Percentiles rank a stretch among this genome's conserved stretches.
Evolutionary conservation across 257 asterid genomes (phyloP).

Genomic region (Rubia yunnanensis): DNA sequence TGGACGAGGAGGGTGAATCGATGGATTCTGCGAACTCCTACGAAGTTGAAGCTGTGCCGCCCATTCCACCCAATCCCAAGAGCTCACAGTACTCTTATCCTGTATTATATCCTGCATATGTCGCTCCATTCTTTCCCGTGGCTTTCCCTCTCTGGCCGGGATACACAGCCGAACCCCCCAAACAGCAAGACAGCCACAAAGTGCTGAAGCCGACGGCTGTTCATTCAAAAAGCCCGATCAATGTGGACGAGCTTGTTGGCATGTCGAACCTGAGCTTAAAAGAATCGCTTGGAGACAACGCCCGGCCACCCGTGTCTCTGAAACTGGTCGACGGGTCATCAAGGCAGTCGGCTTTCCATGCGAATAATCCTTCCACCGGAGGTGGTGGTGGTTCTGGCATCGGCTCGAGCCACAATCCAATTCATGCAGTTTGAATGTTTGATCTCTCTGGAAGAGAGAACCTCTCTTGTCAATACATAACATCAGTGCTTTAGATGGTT

Average conservation of each 20-base stretch:
- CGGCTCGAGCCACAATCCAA: conserved; percentile 62
- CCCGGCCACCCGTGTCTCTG: conserved; percentile 50
- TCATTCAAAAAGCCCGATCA: conserved; percentile 73
- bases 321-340: conserved; percentile 68
- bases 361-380: conserved; percentile 43
- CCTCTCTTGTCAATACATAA: conserved; percentile 19
- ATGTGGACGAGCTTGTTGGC: conserved; percentile 82
- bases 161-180: conserved; percentile 41
- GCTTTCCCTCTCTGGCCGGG: conserved; percentile 72
- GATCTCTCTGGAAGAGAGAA: conserved; percentile 16
- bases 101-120: conserved; percentile 66
- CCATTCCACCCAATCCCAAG: conserved; percentile 31
- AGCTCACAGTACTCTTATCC: conserved; percentile 59
- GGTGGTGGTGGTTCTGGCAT: conserved; percentile 36
- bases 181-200: conserved; percentile 63
- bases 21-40: conserved; percentile 75
- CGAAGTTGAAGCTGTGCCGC: conserved; percentile 35
- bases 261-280: conserved; percentile 87
- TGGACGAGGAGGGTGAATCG: conserved; percentile 80
- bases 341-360: conserved; percentile 94
- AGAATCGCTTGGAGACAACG: conserved; percentile 50
- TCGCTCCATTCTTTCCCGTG: conserved; percentile 60
- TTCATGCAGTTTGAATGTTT: conserved; percentile 51
- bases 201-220: conserved; percentile 93
- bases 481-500: conserved; percentile 18